Evolutionary conservation across 2,329 filamentous ascomycete species (phyloP), one percentile per base, ranked within the genome.

Genomic region (Dactylella cylindrospora): DNA sequence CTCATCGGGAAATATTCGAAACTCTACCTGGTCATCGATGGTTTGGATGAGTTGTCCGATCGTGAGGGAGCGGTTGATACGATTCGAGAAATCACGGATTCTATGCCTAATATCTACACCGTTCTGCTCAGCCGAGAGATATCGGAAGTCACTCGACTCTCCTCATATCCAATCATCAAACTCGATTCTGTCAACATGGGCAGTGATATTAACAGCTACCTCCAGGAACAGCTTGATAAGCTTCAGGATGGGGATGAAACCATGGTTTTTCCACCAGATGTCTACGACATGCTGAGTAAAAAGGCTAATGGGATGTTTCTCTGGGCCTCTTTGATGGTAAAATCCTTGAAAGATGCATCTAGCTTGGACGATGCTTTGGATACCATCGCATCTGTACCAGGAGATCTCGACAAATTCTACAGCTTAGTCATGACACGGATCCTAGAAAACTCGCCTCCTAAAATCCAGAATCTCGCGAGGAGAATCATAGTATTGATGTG

Each of bases 21-120:
- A 15, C 39, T 62, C 23, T 55, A 53, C 8, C 20, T 62, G 9
- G 50, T 62, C 3, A 31, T 62, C 3, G 57, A 62, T n/a, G 57
- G 57, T 1, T 20, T 62, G 20, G 57, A 62, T 26, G 57, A 62
- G 29, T 26, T 45, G 1, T 31, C 39, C 8, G 57, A 62, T 10
- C 47, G 23, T 12, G 35, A 45, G 1, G 28, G 19, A 1, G 19
- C 44, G n/a, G 20, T 43, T 9, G 12, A 25, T 9, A 10, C 33
- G 8, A 13, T 57, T 5, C 17, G 41, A 9, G 13, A 47, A 19
- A 33, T 49, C 19, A 43, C 43, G n/a, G 23, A 43, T 2, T 13
- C 33, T 12, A n/a, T 31, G 6, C 43, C 32, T 5, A 57, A 57
- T 22, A 20, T 38, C 28, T 13, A 33, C 13, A 43, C 31, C 13